Evolutionary conservation across 2,329 filamentous ascomycete species (phyloP).

Genomic region (Cladosporium sp.): DNA sequence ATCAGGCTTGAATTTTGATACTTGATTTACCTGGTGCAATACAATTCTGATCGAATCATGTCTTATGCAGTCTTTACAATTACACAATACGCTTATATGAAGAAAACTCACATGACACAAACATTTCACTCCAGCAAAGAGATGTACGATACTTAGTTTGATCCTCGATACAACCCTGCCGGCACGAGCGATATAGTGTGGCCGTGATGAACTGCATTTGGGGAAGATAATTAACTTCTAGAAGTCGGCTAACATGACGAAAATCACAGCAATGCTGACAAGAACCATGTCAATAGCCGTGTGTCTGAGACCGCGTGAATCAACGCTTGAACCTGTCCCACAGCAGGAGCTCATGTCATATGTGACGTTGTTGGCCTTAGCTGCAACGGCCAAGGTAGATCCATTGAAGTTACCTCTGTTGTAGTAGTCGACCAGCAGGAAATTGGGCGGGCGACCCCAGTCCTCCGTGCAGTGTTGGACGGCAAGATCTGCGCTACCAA

Average conservation of each 20-base stretch:
- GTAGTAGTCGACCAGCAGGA: slow-evolving; percentile 82
- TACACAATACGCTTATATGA: no score
- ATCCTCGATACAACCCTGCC: no score
- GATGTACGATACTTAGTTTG: no score
- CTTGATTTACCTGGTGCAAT: no score
- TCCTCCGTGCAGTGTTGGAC: slow-evolving; percentile 56
- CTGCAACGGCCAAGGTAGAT: background rate
- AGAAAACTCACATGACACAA: no score
- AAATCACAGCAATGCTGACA: background rate
- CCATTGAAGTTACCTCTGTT: slow-evolving; percentile 42
- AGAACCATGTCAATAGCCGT: background rate
- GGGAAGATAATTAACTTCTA: background rate
- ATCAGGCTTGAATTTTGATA: background rate
- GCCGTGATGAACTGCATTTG: background rate
- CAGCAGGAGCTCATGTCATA: background rate
- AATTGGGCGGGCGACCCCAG: slow-evolving; percentile 69
- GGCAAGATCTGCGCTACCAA: slow-evolving; percentile 62
- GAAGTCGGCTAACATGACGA: background rate
- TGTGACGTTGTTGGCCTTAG: background rate
- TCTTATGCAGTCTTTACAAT: no score
- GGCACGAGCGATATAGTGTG: no score
- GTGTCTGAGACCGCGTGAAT: background rate
- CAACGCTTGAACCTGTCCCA: background rate
- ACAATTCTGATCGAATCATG: no score
- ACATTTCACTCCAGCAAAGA: no score